phyloP scores from a whole-genome alignment of 192 early-diverging fungal genomes.

The Backusella sp. region DNA sequence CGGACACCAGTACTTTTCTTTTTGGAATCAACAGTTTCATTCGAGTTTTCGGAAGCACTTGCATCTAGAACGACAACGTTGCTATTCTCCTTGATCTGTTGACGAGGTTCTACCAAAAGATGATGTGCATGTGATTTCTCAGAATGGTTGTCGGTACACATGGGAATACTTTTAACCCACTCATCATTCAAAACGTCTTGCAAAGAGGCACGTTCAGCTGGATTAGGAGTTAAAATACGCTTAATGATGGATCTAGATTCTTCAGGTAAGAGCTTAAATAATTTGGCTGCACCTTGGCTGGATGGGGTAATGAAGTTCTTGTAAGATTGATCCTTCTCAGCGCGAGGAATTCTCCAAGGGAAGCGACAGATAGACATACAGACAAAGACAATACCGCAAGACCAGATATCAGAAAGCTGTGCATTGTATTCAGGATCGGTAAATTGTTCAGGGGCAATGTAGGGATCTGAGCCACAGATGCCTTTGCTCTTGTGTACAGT shows the following conservation, averaged over 20 bases:
- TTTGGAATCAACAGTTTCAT: background rate
- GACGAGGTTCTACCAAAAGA: constrained; percentile 26
- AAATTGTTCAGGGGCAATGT: constrained; percentile 95
- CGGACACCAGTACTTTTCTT: background rate
- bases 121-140: constrained; percentile 29
- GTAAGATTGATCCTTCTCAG: constrained; percentile 56
- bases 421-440: constrained; percentile 74
- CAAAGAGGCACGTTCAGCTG: constrained; percentile 57
- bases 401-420: constrained; percentile 87
- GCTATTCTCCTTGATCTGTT: constrained; percentile 11
- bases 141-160: constrained; percentile 37
- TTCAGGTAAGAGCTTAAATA: constrained; percentile 57
- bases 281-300: constrained; percentile 44
- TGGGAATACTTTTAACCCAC: constrained; percentile 73
- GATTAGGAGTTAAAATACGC: constrained; percentile 64
- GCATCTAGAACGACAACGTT: constrained; percentile 19
- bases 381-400: constrained; percentile 85
- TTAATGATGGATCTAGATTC: constrained; percentile 59
- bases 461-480: constrained; percentile 91
- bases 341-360: constrained; percentile 64
- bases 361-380: constrained; percentile 75
- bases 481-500: constrained; percentile 50
- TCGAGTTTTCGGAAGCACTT: constrained; percentile 1
- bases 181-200: constrained; percentile 65
- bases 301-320: constrained; percentile 49